Conservation (phyloP, 2,329 filamentous ascomycete species). For the Aspergillus proliferans region DNA sequence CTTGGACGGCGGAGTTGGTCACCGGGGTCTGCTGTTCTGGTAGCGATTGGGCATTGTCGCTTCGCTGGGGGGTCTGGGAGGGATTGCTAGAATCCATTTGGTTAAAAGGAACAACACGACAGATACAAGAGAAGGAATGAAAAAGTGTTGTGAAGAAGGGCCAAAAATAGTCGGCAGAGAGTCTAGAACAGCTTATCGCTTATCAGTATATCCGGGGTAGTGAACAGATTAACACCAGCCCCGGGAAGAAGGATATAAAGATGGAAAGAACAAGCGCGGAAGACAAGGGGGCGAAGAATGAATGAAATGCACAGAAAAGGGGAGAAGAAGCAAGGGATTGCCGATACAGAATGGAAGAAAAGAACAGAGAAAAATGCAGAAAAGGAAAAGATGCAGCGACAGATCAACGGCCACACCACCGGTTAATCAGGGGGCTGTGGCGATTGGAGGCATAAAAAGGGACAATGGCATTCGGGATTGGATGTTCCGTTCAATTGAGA, state of each 20-base stretch:
- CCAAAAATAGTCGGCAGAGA: neutral
- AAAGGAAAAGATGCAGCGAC: conserved; percentile 1
- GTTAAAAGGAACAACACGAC: neutral
- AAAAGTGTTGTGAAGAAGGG: conserved; percentile 5
- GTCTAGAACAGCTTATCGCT: neutral
- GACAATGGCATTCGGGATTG: too few species aligned
- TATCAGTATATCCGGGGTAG: neutral
- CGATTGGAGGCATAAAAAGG: neutral
- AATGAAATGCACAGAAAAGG: neutral
- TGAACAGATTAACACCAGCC: neutral
- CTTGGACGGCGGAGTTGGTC: conserved; percentile 3
- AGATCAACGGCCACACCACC: neutral
- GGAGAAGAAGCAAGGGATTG: conserved; percentile 2
- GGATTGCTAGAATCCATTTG: neutral
- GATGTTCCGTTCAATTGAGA: too few species aligned
- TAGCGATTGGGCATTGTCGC: neutral
- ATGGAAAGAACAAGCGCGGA: neutral
- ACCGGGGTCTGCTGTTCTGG: too few species aligned
- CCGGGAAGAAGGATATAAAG: neutral
- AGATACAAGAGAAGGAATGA: neutral
- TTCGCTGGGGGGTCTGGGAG: neutral
- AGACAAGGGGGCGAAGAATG: neutral
- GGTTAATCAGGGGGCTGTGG: conserved; percentile 3
- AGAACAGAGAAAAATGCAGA: conserved; percentile 4
- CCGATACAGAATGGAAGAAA: conserved; percentile 3